phyloP scores from a whole-genome alignment of 1,139 yeast species.

The Debaryomycetaceae sp. region DNA sequence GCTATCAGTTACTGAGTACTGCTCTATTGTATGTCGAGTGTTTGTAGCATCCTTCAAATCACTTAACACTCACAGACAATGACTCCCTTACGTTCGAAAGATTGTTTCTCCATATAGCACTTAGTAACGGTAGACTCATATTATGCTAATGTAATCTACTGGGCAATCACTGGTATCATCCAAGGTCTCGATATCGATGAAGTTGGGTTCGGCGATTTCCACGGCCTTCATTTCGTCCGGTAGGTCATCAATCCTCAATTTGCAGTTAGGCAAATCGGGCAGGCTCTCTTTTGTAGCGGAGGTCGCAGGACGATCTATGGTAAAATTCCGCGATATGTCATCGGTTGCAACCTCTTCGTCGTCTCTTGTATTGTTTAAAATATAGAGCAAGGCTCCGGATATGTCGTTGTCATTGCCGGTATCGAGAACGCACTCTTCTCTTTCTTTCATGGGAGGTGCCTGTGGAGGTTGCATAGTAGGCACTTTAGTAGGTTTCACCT shows the following conservation, averaged over 20 bases:
- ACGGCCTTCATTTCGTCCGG: slow-evolving; percentile 1
- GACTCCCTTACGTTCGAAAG: no score
- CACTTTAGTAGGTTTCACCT: background rate
- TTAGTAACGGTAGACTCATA: no score
- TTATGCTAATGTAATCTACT: background rate
- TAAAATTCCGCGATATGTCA: background rate
- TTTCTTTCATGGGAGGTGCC: background rate
- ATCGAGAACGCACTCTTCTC: background rate
- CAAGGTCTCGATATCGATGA: background rate
- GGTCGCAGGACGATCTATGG: background rate
- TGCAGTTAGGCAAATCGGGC: background rate
- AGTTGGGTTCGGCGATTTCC: background rate
- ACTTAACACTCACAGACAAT: no score
- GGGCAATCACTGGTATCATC: background rate
- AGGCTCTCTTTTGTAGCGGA: background rate
- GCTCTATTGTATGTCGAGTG: no score
- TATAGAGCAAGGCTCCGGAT: slow-evolving; percentile 7
- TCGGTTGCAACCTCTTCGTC: background rate
- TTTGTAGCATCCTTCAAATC: no score
- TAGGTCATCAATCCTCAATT: background rate
- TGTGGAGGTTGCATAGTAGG: background rate
- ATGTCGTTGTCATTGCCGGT: slow-evolving; percentile 2
- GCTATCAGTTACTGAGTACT: no score
- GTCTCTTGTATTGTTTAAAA: slow-evolving; percentile 1
- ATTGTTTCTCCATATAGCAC: no score